Evolutionary conservation across 1,284 basidiomycete species (phyloP).

Genomic region (Salmacisia buchloeana): DNA sequence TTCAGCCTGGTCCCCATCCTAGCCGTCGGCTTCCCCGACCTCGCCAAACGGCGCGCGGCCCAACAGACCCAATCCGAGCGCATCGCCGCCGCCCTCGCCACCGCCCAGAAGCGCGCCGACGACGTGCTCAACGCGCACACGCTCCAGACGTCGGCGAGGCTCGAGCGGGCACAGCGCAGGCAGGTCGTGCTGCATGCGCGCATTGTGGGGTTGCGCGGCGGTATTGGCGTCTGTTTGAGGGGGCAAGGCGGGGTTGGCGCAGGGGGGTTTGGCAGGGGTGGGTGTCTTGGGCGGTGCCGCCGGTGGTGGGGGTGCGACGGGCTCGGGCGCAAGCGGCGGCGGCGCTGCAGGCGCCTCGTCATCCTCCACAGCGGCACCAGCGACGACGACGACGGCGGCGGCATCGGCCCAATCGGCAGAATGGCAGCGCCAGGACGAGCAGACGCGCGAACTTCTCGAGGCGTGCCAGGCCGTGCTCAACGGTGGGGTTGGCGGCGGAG

Average conservation of each 20-base stretch:
- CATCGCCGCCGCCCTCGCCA: slow-evolving; percentile 25
- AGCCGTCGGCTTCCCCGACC: slow-evolving; percentile 43
- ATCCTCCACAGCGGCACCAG: too few species aligned
- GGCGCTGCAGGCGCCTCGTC: not conserved
- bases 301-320: slow-evolving; percentile 6
- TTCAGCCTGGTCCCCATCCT: slow-evolving; percentile 42
- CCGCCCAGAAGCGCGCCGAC: slow-evolving; percentile 22
- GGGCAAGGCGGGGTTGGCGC: slow-evolving; percentile 1
- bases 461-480: slow-evolving; percentile 44
- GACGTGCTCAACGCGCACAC: slow-evolving; percentile 38
- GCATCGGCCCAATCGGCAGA: not conserved
- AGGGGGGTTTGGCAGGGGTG: not conserved
- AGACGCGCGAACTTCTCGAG: slow-evolving; percentile 31
- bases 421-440: slow-evolving; percentile 27
- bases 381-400: too few species aligned
- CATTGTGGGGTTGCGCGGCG: slow-evolving; percentile 19
- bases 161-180: slow-evolving; percentile 26
- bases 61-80: slow-evolving; percentile 34
- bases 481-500: not conserved
- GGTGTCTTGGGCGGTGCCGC: too few species aligned
- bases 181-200: slow-evolving; percentile 44
- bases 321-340: not conserved
- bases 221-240: slow-evolving; percentile 1
- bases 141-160: slow-evolving; percentile 33
- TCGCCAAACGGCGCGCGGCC: slow-evolving; percentile 35